Percentiles rank a stretch among this genome's conserved stretches.
Conservation (phyloP, 1,284 basidiomycete species). For the Trichosporon coremiiforme region DNA sequence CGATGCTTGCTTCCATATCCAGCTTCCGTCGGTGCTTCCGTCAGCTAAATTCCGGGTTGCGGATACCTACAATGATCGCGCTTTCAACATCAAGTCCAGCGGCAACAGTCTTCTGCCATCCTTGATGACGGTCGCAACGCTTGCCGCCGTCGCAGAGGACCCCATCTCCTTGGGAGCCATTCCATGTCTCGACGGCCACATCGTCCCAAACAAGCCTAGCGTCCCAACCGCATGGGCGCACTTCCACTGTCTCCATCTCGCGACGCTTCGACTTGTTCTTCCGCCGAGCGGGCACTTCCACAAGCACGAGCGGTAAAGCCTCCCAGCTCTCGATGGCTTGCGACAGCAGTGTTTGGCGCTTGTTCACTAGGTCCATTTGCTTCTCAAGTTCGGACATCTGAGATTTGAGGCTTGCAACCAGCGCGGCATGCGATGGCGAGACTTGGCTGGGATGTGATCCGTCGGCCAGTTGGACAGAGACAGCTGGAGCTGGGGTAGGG, state of each 20-base stretch:
- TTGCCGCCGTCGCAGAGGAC: constrained; percentile 34
- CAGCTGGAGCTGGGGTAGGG: constrained; percentile 37
- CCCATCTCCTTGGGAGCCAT: constrained; percentile 17
- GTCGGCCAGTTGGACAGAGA: constrained; percentile 27
- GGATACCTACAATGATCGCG: constrained; percentile 37
- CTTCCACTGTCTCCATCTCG: constrained; percentile 33
- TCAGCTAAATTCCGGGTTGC: background rate
- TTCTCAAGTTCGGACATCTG: background rate
- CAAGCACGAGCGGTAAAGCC: constrained; percentile 10
- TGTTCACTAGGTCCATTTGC: constrained; percentile 33
- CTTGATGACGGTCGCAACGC: constrained; percentile 51
- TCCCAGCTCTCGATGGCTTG: constrained; percentile 38
- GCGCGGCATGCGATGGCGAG: background rate
- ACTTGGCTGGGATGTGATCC: background rate
- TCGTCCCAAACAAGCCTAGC: constrained; percentile 40
- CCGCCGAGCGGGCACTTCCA: constrained; percentile 32
- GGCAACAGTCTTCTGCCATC: constrained; percentile 49
- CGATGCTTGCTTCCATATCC: constrained; percentile 15
- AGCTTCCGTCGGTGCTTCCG: constrained; percentile 18
- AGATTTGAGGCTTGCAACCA: background rate
- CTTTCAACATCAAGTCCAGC: constrained; percentile 42
- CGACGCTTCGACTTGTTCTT: constrained; percentile 36
- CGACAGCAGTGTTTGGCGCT: constrained; percentile 39
- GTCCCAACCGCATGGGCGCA: constrained; percentile 48
- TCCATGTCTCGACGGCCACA: constrained; percentile 35